A percentile compares a stretch with the other conserved stretches of the same genome.
Evolutionary conservation across 768 basidiomycete genomes (phyloP).

Genomic region (Russula sp.): DNA sequence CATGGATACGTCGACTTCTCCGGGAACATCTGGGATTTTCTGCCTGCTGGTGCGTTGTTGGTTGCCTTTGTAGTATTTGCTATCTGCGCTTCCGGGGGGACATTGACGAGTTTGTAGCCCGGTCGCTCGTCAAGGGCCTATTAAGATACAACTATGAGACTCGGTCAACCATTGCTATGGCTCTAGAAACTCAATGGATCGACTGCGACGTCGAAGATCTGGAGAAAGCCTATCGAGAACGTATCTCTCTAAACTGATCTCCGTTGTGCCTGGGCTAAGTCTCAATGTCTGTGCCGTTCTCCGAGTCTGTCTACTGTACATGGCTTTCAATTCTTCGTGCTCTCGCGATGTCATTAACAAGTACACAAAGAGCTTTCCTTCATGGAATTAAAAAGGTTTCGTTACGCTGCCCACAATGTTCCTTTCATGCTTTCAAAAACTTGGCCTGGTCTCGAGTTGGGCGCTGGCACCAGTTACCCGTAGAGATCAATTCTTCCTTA

Average conservation of each 20-base stretch:
- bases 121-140: conserved; percentile 51
- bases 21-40: conserved; percentile 45
- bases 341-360: conserved; percentile 7
- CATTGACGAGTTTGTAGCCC: conserved; percentile 39
- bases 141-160: conserved; percentile 50
- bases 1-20: conserved; percentile 41
- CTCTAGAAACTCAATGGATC: conserved; percentile 66
- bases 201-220: conserved; percentile 53
- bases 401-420: neutral
- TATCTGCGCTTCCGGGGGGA: neutral
- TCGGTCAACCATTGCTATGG: conserved; percentile 58
- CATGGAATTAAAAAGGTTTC: neutral
- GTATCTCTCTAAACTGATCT: conserved; percentile 34
- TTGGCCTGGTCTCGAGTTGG: conserved; percentile 70
- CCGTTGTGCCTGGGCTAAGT: neutral
- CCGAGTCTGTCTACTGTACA: conserved; percentile 3
- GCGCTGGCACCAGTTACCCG: conserved; percentile 25
- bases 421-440: conserved; percentile 65
- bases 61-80: neutral
- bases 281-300: neutral
- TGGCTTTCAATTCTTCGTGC: conserved; percentile 15
- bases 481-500: conserved; percentile 30
- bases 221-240: conserved; percentile 51
- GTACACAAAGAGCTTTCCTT: conserved; percentile 1
- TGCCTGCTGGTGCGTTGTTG: conserved; percentile 51